Evolutionary conservation across 1,139 yeast genomes (phyloP), one percentile per base, ranked within the genome.

Genomic region (Hansenula lynferdii): DNA sequence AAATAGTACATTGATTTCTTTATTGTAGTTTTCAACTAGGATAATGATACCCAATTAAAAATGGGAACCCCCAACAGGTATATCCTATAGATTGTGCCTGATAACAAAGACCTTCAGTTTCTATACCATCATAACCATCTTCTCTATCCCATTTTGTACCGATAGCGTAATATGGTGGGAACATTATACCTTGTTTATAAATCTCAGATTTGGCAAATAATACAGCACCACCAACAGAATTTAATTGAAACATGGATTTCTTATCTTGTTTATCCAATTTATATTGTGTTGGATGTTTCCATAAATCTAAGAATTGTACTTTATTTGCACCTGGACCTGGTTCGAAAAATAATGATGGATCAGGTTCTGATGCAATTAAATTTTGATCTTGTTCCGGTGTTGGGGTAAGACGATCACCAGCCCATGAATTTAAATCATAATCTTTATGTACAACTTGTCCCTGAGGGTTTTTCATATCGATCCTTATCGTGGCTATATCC

Each of bases 51-150:
- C 43, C 54, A 15, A 39, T 34, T 29, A 53, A 9, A 31, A 49
- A 47, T 2, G 55, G 55, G 42, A 45, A 48, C 5, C 52, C 60
- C 57, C 56, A 69, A 47, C 78, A 73, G 28, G 50, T 49, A 49
- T 69, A 72, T 1, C 75, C 76, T 26, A 70, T 51, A 0, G 63
- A 50, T 38, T 62, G 65, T 1, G 77, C 77, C 26, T 61, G 50
- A 45, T 71, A 73, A 45, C 79, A 73, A 12, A 73, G 37, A 0
- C 78, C 77, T 51, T 72, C 77, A 3, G 75, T 70, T 47, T 72
- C 78, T 31, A 73, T 67, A 18, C 78, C 79, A 51, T 73, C 78
- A 46, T 64, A 72, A 3, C 78, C 78, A 47, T 71, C 77, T 4
- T 45, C 37, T 39, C 74, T 56, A 3, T 62, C 64, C 77, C 77